A percentile compares a stretch with the other conserved stretches of the same genome.
These are phyloP conservation scores for Fremontodendron californicum DNA, from an alignment of 345 rosid species.

Conservation along the genomic window DNA sequence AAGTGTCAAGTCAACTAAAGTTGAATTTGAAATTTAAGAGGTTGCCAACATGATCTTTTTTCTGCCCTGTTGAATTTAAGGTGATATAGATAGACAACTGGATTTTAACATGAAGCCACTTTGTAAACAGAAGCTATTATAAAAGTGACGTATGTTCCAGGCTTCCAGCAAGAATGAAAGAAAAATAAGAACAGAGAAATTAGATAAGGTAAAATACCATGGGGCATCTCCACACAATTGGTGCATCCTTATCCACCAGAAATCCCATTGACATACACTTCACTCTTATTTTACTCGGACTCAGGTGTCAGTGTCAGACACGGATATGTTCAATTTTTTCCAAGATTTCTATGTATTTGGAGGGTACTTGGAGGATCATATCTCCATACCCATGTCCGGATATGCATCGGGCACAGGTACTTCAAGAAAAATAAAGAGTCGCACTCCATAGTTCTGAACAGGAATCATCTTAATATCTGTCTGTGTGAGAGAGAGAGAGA, in stretches of 20 bases:
- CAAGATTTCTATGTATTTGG: too few species aligned
- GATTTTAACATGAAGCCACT: background rate
- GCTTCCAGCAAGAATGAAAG: slow-evolving; percentile 1
- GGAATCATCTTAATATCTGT: slow-evolving; percentile 87
- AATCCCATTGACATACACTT: slow-evolving; percentile 95
- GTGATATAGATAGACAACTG: background rate
- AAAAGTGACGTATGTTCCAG: background rate
- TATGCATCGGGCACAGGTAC: too few species aligned
- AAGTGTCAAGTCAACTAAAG: too few species aligned
- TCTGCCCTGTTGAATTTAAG: background rate
- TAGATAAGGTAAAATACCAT: slow-evolving; percentile 46
- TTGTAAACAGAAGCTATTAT: background rate
- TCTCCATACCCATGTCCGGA: too few species aligned
- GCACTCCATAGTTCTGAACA: slow-evolving; percentile 71
- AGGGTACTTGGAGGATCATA: too few species aligned
- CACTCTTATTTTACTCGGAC: too few species aligned
- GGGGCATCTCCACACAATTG: slow-evolving; percentile 91
- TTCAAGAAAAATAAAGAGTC: too few species aligned
- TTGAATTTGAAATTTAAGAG: background rate
- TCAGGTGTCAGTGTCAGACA: too few species aligned
- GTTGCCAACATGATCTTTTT: background rate
- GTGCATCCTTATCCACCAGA: slow-evolving; percentile 81
- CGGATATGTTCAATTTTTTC: too few species aligned
- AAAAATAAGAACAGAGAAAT: background rate
- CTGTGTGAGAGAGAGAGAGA: background rate